These are phyloP conservation scores for Vigna hirtella DNA, from an alignment of 306 rosid genomes.

Conservation along the genomic window DNA sequence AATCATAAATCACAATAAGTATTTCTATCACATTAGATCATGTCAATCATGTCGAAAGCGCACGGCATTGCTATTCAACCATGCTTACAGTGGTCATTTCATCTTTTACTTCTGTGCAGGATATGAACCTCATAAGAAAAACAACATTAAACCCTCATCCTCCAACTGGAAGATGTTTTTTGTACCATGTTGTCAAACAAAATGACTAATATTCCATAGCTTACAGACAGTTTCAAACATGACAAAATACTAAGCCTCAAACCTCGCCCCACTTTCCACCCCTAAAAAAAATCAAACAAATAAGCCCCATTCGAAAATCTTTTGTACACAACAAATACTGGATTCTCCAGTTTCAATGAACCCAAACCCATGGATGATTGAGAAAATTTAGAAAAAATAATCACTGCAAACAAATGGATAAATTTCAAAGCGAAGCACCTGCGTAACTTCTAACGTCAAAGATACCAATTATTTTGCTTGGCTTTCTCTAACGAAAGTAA, in stretches of 20 bases:
- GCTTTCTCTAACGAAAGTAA: constrained; percentile 66
- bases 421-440: constrained; percentile 15
- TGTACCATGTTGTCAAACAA: constrained; percentile 34
- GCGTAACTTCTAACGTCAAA: constrained; percentile 40
- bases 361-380: constrained; percentile 31
- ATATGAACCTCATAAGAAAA: constrained; percentile 30
- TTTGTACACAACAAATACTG: constrained; percentile 16
- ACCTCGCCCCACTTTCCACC: neutral
- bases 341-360: constrained; percentile 33
- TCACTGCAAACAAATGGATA: constrained; percentile 40
- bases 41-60: neutral
- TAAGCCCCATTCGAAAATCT: constrained; percentile 7
- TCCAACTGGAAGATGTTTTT: neutral
- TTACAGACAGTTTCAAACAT: constrained; percentile 2
- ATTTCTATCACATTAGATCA: no score
- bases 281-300: neutral
- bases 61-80: no score
- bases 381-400: constrained; percentile 17
- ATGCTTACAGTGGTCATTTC: no score
- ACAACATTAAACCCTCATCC: neutral
- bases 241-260: constrained; percentile 6
- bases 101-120: neutral
- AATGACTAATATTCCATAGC: constrained; percentile 36
- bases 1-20: no score
- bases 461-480: constrained; percentile 39